Evolutionary conservation across 148 eudicot species (phyloP), one percentile per base, ranked within the genome.

Genomic region (Cornus controversa): DNA sequence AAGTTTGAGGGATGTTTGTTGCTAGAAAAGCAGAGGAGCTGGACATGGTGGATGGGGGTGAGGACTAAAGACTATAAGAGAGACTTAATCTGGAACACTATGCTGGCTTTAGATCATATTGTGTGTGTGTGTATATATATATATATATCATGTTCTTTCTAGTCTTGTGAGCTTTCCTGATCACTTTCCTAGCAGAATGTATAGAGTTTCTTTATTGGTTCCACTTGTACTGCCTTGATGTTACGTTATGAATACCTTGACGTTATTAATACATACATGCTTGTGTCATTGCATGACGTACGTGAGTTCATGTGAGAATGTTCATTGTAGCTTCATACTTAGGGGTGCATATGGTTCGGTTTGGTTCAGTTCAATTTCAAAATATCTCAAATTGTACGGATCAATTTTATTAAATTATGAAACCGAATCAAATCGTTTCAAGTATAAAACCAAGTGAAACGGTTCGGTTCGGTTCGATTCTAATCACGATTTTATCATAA

Each of bases 1-100:
- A 7, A 40, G 75, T 16, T 71, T 71, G 23, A 26, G 63, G 25
- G 66, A 54, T 20, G 63, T 26, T 71, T 26, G 29, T 26, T 71
- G 25, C 13, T 24, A 70, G 20, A 27, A 26, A 23, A 62, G 50
- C 25, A 28, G 34, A 25, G 63, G 40, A 50, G 47, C 26, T 22
- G 45, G 75, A 28, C 75, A 57, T 72, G 75, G 63, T 53, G 75
- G 34, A 31, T 3, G 63, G 2, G 31, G 57, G 5, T 15, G 34
- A 72, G 34, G 75, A 72, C 75, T 31, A 58, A 58, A 54, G 66
- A 72, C 75, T 72, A 22, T 22, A 14, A 54, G 0, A 15, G 20
- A 54, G 15, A 54, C 22, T 14, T 31, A 6, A 20, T 60, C 22
- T 60, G 23, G 24, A 25, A 60, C 5, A 60, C 24, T 60, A 22